Percentiles rank a stretch among this genome's conserved stretches.
Conservation (phyloP, 2,329 filamentous ascomycete species). For the Aspergillus felis region DNA sequence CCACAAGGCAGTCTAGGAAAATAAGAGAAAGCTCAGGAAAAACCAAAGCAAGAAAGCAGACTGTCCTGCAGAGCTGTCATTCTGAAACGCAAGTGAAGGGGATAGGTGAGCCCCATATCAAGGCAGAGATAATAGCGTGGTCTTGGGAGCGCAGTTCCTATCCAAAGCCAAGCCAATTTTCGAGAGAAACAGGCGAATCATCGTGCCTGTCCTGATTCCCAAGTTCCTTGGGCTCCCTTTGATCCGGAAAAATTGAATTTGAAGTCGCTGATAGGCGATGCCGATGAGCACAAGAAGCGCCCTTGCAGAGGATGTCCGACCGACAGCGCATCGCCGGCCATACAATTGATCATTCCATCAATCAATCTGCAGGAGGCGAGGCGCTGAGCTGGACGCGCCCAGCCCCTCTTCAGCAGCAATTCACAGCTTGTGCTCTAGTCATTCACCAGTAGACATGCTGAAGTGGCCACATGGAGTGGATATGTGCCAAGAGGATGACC, state of each 20-base stretch:
- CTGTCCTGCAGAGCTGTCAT: slow-evolving; percentile 3
- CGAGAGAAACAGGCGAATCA: not conserved
- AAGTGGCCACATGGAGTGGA: not conserved
- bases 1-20: not conserved
- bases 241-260: not conserved
- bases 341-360: not conserved
- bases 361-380: not conserved
- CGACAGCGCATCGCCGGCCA: not conserved
- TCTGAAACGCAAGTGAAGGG: not conserved
- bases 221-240: not conserved
- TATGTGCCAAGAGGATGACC: not conserved
- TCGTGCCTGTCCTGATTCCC: not conserved
- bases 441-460: not conserved
- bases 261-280: not conserved
- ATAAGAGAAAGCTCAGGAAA: not conserved
- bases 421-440: not conserved
- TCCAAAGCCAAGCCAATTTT: slow-evolving; percentile 8
- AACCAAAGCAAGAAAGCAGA: not conserved
- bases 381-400: not conserved
- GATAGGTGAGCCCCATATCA: not conserved
- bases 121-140: slow-evolving; percentile 12
- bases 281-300: not conserved
- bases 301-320: not conserved
- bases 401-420: not conserved
- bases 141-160: slow-evolving; percentile 6